A percentile compares a stretch with the other conserved stretches of the same genome.
Conservation (phyloP, 225 moss, liverwort and hornwort species). For the Sphagnum tenellum region DNA sequence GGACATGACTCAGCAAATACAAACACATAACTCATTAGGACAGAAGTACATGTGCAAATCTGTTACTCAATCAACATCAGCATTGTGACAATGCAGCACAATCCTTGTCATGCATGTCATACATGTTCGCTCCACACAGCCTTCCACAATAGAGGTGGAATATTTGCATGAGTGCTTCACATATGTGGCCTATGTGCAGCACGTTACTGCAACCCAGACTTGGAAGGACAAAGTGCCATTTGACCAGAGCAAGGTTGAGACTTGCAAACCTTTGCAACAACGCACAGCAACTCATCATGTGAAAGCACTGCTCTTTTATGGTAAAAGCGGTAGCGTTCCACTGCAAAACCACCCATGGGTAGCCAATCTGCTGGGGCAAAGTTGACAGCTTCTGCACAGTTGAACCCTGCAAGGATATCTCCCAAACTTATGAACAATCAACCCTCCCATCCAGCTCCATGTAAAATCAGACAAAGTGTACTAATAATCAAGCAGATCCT, state of each 20-base stretch:
- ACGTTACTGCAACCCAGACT: neutral
- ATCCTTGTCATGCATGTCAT: too few relatives aligned
- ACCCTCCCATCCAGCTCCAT: too few relatives aligned
- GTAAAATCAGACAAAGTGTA: too few relatives aligned
- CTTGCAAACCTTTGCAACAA: constrained; percentile 73
- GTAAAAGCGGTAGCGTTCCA: constrained; percentile 85
- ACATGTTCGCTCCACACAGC: too few relatives aligned
- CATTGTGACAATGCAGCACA: too few relatives aligned
- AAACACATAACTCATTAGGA: too few relatives aligned
- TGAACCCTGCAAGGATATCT: constrained; percentile 57
- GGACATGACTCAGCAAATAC: neutral
- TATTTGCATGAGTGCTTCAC: neutral
- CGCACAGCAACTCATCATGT: constrained; percentile 95
- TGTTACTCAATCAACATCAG: too few relatives aligned
- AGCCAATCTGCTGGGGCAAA: constrained; percentile 99
- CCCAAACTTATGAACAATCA: too few relatives aligned
- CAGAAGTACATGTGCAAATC: too few relatives aligned
- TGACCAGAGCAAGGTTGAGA: neutral
- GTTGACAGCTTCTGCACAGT: constrained; percentile 97
- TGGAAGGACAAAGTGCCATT: neutral
- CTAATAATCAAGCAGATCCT: too few relatives aligned
- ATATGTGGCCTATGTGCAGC: neutral
- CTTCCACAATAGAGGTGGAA: neutral
- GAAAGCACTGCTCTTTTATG: constrained; percentile 89
- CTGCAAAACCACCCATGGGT: constrained; percentile 76